phyloP scores from a whole-genome alignment of 192 early-diverging fungal species.

The Coemansia sp. region DNA sequence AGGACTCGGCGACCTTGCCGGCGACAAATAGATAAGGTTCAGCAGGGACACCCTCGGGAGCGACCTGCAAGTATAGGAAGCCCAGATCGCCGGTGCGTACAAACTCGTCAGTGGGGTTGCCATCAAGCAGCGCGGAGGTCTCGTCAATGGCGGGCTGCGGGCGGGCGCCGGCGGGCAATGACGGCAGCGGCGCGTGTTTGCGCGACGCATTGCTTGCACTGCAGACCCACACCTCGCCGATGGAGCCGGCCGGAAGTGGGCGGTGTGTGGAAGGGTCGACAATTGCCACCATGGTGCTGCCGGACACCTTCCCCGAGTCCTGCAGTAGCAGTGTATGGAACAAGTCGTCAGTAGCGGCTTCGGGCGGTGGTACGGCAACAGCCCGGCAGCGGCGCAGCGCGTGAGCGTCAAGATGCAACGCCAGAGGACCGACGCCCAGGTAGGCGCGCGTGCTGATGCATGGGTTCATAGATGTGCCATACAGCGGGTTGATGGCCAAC shows the following conservation, averaged over 20 bases:
- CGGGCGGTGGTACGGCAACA: conserved; percentile 47
- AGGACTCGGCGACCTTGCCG: conserved; percentile 68
- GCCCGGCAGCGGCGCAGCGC: conserved; percentile 67
- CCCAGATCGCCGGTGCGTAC: conserved; percentile 81
- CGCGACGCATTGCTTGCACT: conserved; percentile 46
- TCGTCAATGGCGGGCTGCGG: conserved; percentile 15
- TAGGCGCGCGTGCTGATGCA: conserved; percentile 80
- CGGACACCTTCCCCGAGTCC: conserved; percentile 74
- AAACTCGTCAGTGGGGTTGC: conserved; percentile 61
- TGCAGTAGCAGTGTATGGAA: conserved; percentile 59
- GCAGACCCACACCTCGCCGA: conserved; percentile 88
- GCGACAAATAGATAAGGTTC: conserved; percentile 77
- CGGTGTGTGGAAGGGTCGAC: conserved; percentile 73
- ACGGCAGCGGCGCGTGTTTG: conserved; percentile 20
- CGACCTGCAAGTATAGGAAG: conserved; percentile 75
- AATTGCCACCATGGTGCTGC: conserved; percentile 80
- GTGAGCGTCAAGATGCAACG: conserved; percentile 63
- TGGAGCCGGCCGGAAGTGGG: conserved; percentile 65
- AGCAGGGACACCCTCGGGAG: conserved; percentile 50
- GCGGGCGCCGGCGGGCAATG: conserved; percentile 7
- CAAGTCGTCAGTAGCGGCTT: conserved; percentile 37
- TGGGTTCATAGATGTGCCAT: conserved; percentile 75
- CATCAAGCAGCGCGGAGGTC: conserved; percentile 53
- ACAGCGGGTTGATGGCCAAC: conserved; percentile 68
- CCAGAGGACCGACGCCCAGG: conserved; percentile 69